Base-by-base conservation (phyloP, 257 asterid species). In the Phtheirospermum japonicum region DNA sequence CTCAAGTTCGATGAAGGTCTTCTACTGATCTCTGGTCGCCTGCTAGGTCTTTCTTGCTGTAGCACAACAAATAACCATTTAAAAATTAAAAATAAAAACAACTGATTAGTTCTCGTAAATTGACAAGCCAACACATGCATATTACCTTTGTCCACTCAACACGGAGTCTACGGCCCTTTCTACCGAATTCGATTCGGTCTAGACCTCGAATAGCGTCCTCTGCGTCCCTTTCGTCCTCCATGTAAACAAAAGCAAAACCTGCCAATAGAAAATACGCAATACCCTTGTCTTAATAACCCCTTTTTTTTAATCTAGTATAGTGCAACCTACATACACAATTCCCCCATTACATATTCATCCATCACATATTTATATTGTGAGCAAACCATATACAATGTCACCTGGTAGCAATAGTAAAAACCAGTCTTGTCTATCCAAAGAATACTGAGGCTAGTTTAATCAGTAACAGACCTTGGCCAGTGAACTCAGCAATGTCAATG, bases 101-200 rank as follows among this genome's bases (percentile, higher is more conserved):
- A 30, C 11, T 8, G 30, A 30, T 1, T 12, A 8, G 63, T 51
- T 50, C 20, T 10, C 26, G 0, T 12, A 3, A 16, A 10, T 20
- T 16, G 10, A 72, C 57, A 64, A 18, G 30, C 32, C 1, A 62
- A 34, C 14, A 11, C 5, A 6, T 11, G 31, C 16, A 49, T 23
- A 59, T 54, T 71, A 84, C 97, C 95, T 86, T 89, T 7, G 95
- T 77, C 97, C 97, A 89, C 77, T 89, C 97, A 76, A 89, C 97
- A 66, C 91, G 86, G 32, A 89, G 89, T 37, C 94, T 76, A 9
- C 94, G 92, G 6, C 94, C 88, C 71, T 83, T 84, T 58, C 91
- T 79, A 37, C 97, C 97, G 77, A 84, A 89, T 50, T 84, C 95
- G 37, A 76, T 71, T 13, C 85, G 81, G 73, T 89, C 95, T 56